These are phyloP conservation scores for Phytophthora sojae DNA, from an alignment of 352 stramenopile genomes.

Conservation along the genomic window DNA sequence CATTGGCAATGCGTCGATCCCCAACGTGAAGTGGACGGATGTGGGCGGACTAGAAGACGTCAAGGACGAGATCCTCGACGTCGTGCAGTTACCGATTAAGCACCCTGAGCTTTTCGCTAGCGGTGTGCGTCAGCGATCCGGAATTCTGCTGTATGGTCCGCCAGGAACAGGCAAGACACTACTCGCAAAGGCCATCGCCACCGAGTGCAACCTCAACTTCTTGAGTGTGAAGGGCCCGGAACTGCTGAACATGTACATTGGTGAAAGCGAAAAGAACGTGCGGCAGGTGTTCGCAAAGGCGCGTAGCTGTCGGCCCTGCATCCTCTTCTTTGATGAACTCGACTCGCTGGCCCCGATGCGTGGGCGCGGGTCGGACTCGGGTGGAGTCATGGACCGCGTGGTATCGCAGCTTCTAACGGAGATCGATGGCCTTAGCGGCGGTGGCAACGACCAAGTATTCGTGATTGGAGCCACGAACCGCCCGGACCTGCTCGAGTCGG, in stretches of 20 bases:
- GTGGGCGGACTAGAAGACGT: constrained; percentile 98
- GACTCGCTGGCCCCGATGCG: constrained; percentile 92
- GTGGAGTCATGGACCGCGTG: constrained; percentile 96
- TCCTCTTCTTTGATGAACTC: constrained; percentile 96
- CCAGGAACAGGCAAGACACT: constrained; percentile 95
- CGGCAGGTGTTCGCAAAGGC: constrained; percentile 93
- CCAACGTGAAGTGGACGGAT: constrained; percentile 98
- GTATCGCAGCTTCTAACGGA: constrained; percentile 96
- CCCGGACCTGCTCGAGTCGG: constrained; percentile 96
- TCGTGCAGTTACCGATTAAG: constrained; percentile 87
- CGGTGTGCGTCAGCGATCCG: constrained; percentile 79
- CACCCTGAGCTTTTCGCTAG: constrained; percentile 85
- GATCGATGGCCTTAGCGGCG: constrained; percentile 91
- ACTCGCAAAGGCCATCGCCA: constrained; percentile 95
- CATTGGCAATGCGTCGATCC: constrained; percentile 79
- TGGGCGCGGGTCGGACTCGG: constrained; percentile 87
- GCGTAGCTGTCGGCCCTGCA: constrained; percentile 81
- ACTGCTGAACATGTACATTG: constrained; percentile 98
- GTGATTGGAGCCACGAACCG: constrained; percentile 97
- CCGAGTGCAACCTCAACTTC: constrained; percentile 96
- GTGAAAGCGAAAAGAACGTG: constrained; percentile 97
- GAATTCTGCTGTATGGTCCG: constrained; percentile 84
- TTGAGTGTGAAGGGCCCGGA: constrained; percentile 96
- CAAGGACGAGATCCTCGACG: constrained; percentile 96
- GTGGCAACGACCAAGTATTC: constrained; percentile 90